Conservation (phyloP, 139 green algal species). For the Gonium pectorale region DNA sequence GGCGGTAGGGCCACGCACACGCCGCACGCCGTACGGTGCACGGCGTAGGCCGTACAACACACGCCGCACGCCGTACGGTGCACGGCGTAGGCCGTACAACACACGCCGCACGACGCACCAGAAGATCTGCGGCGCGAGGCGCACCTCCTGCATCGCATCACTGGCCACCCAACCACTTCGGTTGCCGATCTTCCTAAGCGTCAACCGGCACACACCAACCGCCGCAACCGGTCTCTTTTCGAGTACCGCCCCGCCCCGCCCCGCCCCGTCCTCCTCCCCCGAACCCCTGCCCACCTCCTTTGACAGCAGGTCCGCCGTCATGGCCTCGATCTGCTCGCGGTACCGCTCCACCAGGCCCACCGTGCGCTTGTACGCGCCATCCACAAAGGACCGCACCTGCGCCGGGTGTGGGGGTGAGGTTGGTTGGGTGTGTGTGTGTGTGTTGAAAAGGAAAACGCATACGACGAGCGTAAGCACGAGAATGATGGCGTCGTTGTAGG, state of each 20-base stretch:
- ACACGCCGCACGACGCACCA: background rate
- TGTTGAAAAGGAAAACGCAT: no score
- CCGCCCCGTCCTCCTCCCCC: no score
- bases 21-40: background rate
- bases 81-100: background rate
- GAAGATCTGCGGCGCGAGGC: background rate
- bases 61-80: background rate
- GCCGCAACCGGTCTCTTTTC: background rate
- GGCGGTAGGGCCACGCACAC: background rate
- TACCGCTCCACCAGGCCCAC: conserved; percentile 89
- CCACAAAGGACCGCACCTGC: conserved; percentile 89
- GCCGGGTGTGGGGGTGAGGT: background rate
- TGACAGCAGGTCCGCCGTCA: conserved; percentile 78
- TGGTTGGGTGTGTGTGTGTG: no score
- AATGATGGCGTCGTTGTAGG: no score
- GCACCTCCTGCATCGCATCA: background rate
- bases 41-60: background rate
- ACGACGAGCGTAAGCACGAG: no score
- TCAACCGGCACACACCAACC: no score
- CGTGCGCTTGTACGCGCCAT: conserved; percentile 88
- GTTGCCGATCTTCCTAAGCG: no score
- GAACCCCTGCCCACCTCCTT: conserved; percentile 61
- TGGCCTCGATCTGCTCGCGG: conserved; percentile 81
- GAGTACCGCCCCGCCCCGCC: background rate
- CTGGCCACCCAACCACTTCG: no score